A percentile compares a stretch with the other conserved stretches of the same genome.
These are phyloP conservation scores for Sicyos edulis DNA, from an alignment of 306 rosid genomes.

Conservation along the genomic window DNA sequence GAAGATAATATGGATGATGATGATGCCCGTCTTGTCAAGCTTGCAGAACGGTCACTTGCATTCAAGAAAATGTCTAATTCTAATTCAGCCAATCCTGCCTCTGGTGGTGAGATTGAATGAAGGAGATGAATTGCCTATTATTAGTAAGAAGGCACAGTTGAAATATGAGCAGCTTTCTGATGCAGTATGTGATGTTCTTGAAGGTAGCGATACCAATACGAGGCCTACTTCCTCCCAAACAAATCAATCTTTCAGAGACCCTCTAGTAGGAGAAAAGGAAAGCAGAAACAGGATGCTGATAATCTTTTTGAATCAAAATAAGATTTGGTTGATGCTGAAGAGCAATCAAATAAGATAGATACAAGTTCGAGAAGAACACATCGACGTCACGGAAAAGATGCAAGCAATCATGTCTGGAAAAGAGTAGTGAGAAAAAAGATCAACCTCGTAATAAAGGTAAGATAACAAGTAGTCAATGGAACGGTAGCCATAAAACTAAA, in stretches of 20 bases:
- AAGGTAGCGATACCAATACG: conserved; percentile 45
- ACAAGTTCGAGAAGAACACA: conserved; percentile 47
- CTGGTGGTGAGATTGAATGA: conserved; percentile 82
- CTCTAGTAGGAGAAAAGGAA: conserved; percentile 53
- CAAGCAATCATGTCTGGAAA: conserved; percentile 45
- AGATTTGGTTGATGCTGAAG: conserved; percentile 46
- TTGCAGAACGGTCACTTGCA: conserved; percentile 59
- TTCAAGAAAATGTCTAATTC: conserved; percentile 65
- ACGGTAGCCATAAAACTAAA: conserved; percentile 50
- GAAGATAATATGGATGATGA: conserved; percentile 35
- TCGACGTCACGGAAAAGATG: conserved; percentile 44
- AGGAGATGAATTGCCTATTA: conserved; percentile 46
- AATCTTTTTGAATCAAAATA: conserved; percentile 43
- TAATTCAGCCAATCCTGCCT: conserved; percentile 51
- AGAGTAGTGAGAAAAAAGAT: conserved; percentile 43
- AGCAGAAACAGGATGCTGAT: conserved; percentile 43
- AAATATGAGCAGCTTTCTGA: conserved; percentile 63
- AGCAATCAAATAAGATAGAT: conserved; percentile 31
- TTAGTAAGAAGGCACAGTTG: conserved; percentile 38
- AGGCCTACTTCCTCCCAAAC: conserved; percentile 32
- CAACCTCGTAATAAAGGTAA: conserved; percentile 43
- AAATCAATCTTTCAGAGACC: conserved; percentile 36
- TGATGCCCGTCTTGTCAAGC: conserved; percentile 59
- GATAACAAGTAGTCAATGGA: conserved; percentile 55
- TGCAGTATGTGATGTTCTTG: conserved; percentile 59